Conservation (phyloP, 192 early-diverging fungal species). For the Glomus cerebriforme region DNA sequence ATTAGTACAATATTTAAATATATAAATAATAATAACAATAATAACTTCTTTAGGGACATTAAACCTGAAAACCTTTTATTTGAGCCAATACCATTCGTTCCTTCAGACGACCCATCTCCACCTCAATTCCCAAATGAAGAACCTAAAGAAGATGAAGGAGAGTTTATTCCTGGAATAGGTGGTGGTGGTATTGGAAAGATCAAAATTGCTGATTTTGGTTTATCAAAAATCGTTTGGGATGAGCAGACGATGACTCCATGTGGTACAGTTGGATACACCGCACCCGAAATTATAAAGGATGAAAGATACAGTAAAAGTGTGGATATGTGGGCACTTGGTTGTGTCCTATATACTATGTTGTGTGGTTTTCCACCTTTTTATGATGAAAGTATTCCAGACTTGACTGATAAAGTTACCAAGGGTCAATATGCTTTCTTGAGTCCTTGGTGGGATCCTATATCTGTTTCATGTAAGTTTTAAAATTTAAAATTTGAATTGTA, state of each 20-base stretch:
- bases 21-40: too few relatives aligned
- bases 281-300: conserved; percentile 87
- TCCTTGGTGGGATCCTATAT: conserved; percentile 94
- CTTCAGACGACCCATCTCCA: conserved; percentile 41
- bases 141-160: conserved; percentile 73
- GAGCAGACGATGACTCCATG: conserved; percentile 86
- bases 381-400: conserved; percentile 72
- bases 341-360: conserved; percentile 81
- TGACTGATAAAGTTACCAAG: conserved; percentile 83
- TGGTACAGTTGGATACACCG: conserved; percentile 91
- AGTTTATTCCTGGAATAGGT: conserved; percentile 70
- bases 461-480: conserved; percentile 47
- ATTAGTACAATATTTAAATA: too few relatives aligned
- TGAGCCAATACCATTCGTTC: conserved; percentile 66
- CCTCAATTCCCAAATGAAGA: conserved; percentile 55
- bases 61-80: conserved; percentile 92
- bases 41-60: conserved; percentile 68
- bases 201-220: conserved; percentile 88
- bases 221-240: conserved; percentile 85
- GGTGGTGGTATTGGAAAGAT: conserved; percentile 83
- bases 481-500: too few relatives aligned
- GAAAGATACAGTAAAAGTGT: conserved; percentile 79
- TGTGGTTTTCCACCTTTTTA: conserved; percentile 85
- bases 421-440: conserved; percentile 84
- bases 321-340: conserved; percentile 88